Evolutionary conservation across 2,329 filamentous ascomycete species (phyloP), one percentile per base, ranked within the genome.

Genomic region (Calycina herbarum): DNA sequence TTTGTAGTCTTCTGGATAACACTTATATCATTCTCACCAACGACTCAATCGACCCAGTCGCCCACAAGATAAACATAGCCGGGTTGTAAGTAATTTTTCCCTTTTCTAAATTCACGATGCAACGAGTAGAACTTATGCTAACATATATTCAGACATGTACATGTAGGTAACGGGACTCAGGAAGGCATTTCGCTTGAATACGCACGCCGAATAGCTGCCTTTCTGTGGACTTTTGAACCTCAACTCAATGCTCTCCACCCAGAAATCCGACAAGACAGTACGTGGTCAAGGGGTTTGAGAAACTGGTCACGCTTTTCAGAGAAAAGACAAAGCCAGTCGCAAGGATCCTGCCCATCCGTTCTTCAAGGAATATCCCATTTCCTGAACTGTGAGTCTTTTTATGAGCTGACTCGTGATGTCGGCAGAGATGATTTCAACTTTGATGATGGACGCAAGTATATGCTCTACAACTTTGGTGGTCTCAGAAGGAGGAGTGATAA

Each of bases 191-290:
- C 67, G 1, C 20, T 27, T 8, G 42, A 48, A 15, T 71, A 69
- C 0, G 51, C 77, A 8, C 71, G 72, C 61, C 76, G 74, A 24
- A 31, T 78, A 7, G 27, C 71, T 3, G 70, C 71, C 0, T 65
- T 76, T 15, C 60, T 71, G 5, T 69, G 70, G 24, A 73, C 73
- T 0, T 75, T 76, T 57, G 74, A 77, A 56, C 69, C 69, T 1
- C 70, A 70, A 7, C 64, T 77, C 5, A 69, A 75, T 13, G 64
- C 48, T 3, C 42, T 78, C 0, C 75, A 77, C 60, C 67, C 72
- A 0, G 27, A 24, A 24, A 54, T 31, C 5, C 38, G n/a, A 1
- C 13, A 40, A 17, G 45, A 24, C 0, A 4, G 11, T 10, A 20
- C 5, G 27, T 27, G 48, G 27, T 13, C 51, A 15, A 5, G 20